phyloP scores from a whole-genome alignment of 2,329 filamentous ascomycete genomes.

The Dothistroma pini region DNA sequence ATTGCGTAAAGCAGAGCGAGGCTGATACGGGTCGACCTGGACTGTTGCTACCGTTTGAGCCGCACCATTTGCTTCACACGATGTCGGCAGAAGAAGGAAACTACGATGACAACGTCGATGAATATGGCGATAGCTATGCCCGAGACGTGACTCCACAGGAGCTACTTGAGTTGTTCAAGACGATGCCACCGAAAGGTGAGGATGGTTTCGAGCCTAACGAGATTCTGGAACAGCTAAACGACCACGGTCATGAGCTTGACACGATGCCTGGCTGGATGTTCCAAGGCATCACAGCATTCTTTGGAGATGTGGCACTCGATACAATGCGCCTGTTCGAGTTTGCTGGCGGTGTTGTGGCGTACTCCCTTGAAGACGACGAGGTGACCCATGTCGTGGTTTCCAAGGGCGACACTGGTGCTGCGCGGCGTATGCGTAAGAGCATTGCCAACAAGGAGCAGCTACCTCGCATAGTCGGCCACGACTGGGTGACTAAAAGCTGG shows the following conservation, averaged over 20 bases:
- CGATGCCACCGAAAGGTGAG: conserved; percentile 51
- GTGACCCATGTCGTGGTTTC: conserved; percentile 70
- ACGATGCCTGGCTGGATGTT: conserved; percentile 53
- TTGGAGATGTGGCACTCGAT: conserved; percentile 38
- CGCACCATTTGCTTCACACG: conserved; percentile 68
- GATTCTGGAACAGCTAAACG: conserved; percentile 55
- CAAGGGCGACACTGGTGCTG: conserved; percentile 39
- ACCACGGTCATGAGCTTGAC: conserved; percentile 53
- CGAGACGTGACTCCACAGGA: conserved; percentile 65
- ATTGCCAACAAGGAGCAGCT: conserved; percentile 40
- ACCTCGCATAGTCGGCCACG: conserved; percentile 64
- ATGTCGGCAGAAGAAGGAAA: conserved; percentile 53
- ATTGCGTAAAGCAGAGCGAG: conserved; percentile 66
- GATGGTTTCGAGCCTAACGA: conserved; percentile 45
- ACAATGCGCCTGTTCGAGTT: conserved; percentile 51
- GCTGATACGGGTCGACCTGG: conserved; percentile 51
- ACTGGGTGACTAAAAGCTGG: conserved; percentile 82
- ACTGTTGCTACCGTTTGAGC: conserved; percentile 62
- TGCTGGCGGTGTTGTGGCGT: conserved; percentile 59
- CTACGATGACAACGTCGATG: conserved; percentile 64
- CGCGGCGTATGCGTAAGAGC: conserved; percentile 22
- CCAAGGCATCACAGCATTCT: conserved; percentile 44
- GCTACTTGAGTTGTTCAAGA: conserved; percentile 50
- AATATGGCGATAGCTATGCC: conserved; percentile 78
- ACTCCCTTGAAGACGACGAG: conserved; percentile 48